Conservation (phyloP, 371 early-diverging fungal genomes). For the Parasitella parasitica region DNA sequence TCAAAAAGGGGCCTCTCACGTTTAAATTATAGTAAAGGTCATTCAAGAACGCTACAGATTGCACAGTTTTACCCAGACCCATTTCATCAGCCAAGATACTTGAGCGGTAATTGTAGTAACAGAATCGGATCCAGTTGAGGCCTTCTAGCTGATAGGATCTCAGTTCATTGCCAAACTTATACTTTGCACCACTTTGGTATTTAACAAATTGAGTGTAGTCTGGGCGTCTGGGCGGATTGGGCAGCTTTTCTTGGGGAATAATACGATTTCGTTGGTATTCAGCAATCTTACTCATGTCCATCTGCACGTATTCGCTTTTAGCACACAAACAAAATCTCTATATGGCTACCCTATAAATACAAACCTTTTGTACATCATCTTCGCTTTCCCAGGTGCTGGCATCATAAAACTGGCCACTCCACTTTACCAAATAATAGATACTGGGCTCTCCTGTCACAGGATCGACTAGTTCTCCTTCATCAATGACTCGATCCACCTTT, state of each 20-base stretch:
- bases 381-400: constrained; percentile 82
- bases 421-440: constrained; percentile 85
- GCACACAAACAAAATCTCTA: not conserved
- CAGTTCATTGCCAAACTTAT: constrained; percentile 68
- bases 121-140: constrained; percentile 70
- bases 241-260: constrained; percentile 44
- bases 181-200: constrained; percentile 41
- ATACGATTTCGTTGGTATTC: constrained; percentile 48
- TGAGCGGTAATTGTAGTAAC: constrained; percentile 60
- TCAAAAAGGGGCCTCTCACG: constrained; percentile 64
- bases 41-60: constrained; percentile 69
- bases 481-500: constrained; percentile 74
- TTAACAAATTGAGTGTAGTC: constrained; percentile 53
- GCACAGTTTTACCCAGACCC: constrained; percentile 77
- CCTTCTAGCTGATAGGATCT: constrained; percentile 72
- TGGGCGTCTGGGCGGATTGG: constrained; percentile 47
- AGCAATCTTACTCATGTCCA: constrained; percentile 55
- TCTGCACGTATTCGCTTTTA: constrained; percentile 17
- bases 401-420: constrained; percentile 87
- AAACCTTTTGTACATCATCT: constrained; percentile 57
- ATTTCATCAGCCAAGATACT: constrained; percentile 88
- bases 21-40: constrained; percentile 59
- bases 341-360: too few relatives aligned
- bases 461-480: constrained; percentile 73
- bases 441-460: constrained; percentile 48